Evolutionary conservation across 2,329 filamentous ascomycete species (phyloP).

Genomic region (Onygenales sp.): DNA sequence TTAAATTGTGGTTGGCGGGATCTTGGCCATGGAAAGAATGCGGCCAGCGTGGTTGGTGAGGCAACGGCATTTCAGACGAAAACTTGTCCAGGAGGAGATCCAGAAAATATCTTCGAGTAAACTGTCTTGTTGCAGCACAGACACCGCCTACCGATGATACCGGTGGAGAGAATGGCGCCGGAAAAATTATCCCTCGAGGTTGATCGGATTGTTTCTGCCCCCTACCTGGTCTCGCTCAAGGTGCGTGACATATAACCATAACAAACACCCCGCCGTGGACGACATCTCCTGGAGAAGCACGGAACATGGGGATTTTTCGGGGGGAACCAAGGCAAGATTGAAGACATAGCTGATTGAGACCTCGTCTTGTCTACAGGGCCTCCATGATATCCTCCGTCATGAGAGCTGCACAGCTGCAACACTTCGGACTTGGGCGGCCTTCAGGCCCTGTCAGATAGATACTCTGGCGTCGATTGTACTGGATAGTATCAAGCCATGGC

Average conservation of each 20-base stretch:
- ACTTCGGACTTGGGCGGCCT: conserved; percentile 38
- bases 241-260: not conserved
- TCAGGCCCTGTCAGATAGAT: conserved; percentile 41
- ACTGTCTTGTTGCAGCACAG: no score
- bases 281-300: no score
- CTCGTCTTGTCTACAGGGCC: conserved; percentile 16
- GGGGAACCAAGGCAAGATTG: no score
- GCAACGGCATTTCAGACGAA: no score
- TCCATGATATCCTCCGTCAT: conserved; percentile 17
- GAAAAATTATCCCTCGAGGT: conserved; percentile 32
- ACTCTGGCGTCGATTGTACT: conserved; percentile 37
- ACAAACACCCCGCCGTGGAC: not conserved
- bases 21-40: no score
- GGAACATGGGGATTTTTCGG: no score
- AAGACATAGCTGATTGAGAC: no score
- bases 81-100: no score
- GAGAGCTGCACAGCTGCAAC: conserved; percentile 20
- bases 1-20: no score
- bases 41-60: no score
- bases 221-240: conserved; percentile 41
- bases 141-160: no score
- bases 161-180: not conserved
- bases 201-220: conserved; percentile 37
- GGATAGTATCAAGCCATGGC: conserved; percentile 42
- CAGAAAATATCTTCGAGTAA: no score